These are phyloP conservation scores for Halteria grandinella DNA, from an alignment of 73 alveolate genomes.

Conservation along the genomic window DNA sequence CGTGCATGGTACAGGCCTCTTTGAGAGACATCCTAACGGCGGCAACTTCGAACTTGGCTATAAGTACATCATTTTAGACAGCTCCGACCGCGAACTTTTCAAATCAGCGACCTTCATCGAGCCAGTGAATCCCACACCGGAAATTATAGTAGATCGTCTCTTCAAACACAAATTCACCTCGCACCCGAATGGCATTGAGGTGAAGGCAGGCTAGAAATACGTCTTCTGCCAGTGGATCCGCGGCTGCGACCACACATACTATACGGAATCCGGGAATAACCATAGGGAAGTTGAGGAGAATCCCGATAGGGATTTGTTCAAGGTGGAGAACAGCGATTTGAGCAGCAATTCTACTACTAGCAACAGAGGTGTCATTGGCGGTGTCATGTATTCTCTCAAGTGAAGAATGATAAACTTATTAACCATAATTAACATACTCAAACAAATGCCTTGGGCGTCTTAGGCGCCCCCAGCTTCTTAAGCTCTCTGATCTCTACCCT, in stretches of 20 bases:
- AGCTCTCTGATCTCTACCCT: neutral
- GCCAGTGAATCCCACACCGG: too few relatives aligned
- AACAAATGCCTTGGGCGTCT: neutral
- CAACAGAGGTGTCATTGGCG: conserved; percentile 28
- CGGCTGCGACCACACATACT: conserved; percentile 7
- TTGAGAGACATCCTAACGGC: conserved; percentile 11
- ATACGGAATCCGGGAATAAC: conserved; percentile 14
- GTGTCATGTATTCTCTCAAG: neutral
- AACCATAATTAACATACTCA: too few relatives aligned
- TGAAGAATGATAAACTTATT: neutral
- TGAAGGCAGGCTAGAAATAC: conserved; percentile 12
- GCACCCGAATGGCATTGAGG: neutral
- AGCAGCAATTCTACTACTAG: conserved; percentile 27
- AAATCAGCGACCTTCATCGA: too few relatives aligned
- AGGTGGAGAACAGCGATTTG: neutral
- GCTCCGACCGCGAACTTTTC: too few relatives aligned
- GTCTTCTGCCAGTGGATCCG: neutral
- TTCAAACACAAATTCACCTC: too few relatives aligned
- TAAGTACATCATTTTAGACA: conserved; percentile 25
- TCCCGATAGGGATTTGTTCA: conserved; percentile 10
- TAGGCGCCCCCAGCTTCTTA: neutral
- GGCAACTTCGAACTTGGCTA: neutral
- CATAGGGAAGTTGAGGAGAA: neutral
- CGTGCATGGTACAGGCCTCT: conserved; percentile 20
- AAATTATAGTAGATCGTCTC: too few relatives aligned